Evolutionary conservation across 169 alveolate genomes (phyloP).

Genomic region (Babesia sp.): DNA sequence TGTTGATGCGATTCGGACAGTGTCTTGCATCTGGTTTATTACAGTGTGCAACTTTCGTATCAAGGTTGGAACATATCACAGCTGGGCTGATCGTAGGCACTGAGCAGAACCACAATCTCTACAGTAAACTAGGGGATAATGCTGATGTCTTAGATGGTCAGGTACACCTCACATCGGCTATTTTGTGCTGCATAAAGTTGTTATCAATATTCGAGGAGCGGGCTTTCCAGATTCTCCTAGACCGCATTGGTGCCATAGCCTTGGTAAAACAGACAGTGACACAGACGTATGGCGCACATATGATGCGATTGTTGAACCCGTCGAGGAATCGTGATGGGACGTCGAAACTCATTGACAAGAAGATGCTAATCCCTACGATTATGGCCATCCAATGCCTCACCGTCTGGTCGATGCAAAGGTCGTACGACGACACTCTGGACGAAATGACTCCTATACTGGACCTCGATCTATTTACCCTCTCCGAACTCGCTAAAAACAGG

Average conservation of each 20-base stretch:
- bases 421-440: conserved; percentile 37
- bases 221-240: background rate
- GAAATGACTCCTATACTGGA: conserved; percentile 40
- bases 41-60: background rate
- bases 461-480: conserved; percentile 7
- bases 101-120: conserved; percentile 3
- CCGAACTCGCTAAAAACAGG: background rate
- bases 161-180: background rate
- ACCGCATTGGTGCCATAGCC: conserved; percentile 23
- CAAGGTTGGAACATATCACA: background rate
- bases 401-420: conserved; percentile 30
- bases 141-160: background rate
- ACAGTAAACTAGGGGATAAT: background rate
- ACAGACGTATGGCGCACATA: background rate
- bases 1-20: conserved; percentile 31
- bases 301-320: background rate
- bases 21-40: conserved; percentile 31
- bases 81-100: conserved; percentile 18
- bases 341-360: background rate
- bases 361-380: background rate
- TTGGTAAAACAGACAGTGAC: conserved; percentile 32
- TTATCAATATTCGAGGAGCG: conserved; percentile 3
- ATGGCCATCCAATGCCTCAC: conserved; percentile 52
- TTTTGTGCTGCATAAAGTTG: conserved; percentile 17
- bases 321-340: background rate